Evolutionary conservation across 2,329 filamentous ascomycete species (phyloP).

Genomic region (Didymellaceae sp.): DNA sequence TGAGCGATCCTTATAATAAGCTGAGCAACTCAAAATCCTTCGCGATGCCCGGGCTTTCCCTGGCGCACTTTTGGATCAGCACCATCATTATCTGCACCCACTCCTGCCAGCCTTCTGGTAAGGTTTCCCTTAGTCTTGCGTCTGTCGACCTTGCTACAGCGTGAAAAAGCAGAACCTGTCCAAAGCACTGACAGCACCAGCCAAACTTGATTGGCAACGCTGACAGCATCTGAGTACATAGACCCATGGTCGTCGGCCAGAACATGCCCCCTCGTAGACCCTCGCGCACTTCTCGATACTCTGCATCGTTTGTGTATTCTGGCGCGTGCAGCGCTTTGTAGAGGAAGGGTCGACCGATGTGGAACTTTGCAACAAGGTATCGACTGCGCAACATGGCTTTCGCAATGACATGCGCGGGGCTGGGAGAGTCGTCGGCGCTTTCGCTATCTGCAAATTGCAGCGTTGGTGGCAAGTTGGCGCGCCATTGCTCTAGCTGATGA

Average conservation of each 20-base stretch:
- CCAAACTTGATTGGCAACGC: slow-evolving; percentile 48
- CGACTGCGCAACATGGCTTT: slow-evolving; percentile 49
- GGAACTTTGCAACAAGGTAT: slow-evolving; percentile 48
- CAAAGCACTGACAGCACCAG: slow-evolving; percentile 48
- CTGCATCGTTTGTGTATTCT: slow-evolving; percentile 35
- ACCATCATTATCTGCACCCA: slow-evolving; percentile 48
- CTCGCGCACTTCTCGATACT: slow-evolving; percentile 40
- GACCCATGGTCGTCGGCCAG: slow-evolving; percentile 47
- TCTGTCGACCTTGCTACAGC: slow-evolving; percentile 40
- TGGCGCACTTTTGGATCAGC: slow-evolving; percentile 41
- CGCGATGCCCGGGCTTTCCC: slow-evolving; percentile 44
- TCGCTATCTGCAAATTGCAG: slow-evolving; percentile 55
- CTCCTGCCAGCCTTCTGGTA: slow-evolving; percentile 45
- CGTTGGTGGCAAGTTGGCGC: slow-evolving; percentile 56
- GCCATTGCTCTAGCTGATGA: slow-evolving; percentile 64
- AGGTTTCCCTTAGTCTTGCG: slow-evolving; percentile 35
- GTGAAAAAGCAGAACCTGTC: slow-evolving; percentile 45
- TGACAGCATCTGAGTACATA: slow-evolving; percentile 46
- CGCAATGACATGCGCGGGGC: slow-evolving; percentile 47
- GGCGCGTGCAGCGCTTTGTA: slow-evolving; percentile 48
- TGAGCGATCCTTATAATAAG: slow-evolving; percentile 29
- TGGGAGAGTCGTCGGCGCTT: slow-evolving; percentile 34
- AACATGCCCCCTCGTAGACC: slow-evolving; percentile 44
- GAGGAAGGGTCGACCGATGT: slow-evolving; percentile 47
- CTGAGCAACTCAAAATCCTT: slow-evolving; percentile 45